A percentile compares a stretch with the other conserved stretches of the same genome.
Evolutionary conservation across 352 stramenopile genomes (phyloP).

Genomic region (Phytophthora constricta): DNA sequence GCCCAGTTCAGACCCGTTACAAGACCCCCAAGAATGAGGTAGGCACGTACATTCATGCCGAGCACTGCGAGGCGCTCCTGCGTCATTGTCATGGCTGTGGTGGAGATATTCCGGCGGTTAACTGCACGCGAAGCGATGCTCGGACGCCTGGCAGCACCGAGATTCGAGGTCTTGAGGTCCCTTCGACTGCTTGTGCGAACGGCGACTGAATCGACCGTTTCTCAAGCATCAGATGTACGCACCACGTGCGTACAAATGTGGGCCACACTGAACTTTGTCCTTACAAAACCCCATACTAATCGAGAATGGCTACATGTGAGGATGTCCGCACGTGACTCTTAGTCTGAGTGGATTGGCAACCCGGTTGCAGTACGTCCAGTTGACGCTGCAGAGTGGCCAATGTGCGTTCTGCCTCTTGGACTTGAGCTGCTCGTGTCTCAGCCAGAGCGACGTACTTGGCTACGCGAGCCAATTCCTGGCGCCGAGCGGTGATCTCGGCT

Average conservation of each 20-base stretch:
- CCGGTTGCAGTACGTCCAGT: slow-evolving; percentile 24
- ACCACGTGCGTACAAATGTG: too few relatives aligned
- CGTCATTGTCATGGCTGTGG: slow-evolving; percentile 30
- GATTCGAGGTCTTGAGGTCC: slow-evolving; percentile 6
- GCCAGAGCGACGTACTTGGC: slow-evolving; percentile 45
- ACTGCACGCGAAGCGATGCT: background rate
- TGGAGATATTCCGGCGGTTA: background rate
- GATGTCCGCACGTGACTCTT: slow-evolving; percentile 7
- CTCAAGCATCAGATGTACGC: slow-evolving; percentile 13
- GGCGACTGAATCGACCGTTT: slow-evolving; percentile 34
- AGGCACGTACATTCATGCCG: slow-evolving; percentile 65
- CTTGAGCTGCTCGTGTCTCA: slow-evolving; percentile 40
- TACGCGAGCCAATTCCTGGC: slow-evolving; percentile 41
- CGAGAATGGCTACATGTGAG: background rate
- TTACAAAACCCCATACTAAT: too few relatives aligned
- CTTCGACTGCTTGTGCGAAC: slow-evolving; percentile 5
- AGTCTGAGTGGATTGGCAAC: background rate
- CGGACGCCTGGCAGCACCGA: slow-evolving; percentile 11
- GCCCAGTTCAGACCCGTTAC: slow-evolving; percentile 10
- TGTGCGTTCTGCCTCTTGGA: slow-evolving; percentile 49
- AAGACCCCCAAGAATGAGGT: background rate
- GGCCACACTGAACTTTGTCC: too few relatives aligned
- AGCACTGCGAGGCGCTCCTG: slow-evolving; percentile 69
- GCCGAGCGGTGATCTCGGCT: slow-evolving; percentile 38
- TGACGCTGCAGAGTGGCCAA: slow-evolving; percentile 51